Percentiles rank a stretch among this genome's conserved stretches.
phyloP scores from a whole-genome alignment of 208 protist species.

The Trypanosoma melophagium region DNA sequence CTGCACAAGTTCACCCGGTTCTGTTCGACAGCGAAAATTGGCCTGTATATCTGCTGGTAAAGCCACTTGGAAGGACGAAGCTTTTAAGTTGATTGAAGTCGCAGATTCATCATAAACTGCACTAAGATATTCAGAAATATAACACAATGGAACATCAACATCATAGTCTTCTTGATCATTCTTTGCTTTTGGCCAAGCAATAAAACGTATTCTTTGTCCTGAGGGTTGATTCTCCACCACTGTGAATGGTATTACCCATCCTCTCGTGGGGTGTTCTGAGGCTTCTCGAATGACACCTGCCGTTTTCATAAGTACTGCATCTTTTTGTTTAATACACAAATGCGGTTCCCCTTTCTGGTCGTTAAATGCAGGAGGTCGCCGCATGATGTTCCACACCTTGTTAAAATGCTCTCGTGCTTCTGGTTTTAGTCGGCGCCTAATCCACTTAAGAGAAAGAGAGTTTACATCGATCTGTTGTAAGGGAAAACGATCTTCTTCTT shows the following conservation, averaged over 20 bases:
- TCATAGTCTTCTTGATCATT: conserved; percentile 14
- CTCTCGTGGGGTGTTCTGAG: neutral
- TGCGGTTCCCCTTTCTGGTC: neutral
- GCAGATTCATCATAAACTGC: conserved; percentile 9
- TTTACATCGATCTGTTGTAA: conserved; percentile 4
- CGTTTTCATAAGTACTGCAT: neutral
- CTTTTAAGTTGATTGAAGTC: neutral
- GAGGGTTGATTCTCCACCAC: conserved; percentile 10
- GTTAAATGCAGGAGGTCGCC: neutral
- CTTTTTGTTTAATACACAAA: neutral
- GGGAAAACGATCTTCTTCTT: neutral
- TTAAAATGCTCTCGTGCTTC: neutral
- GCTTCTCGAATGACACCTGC: conserved; percentile 4
- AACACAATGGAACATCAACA: neutral
- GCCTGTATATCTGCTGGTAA: neutral
- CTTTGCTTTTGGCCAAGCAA: conserved; percentile 15
- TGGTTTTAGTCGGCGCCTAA: neutral
- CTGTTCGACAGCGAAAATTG: conserved; percentile 11
- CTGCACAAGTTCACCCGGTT: conserved; percentile 3
- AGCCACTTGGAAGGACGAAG: neutral
- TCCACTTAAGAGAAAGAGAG: neutral
- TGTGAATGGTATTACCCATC: conserved; percentile 7
- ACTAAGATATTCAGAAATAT: conserved; percentile 4
- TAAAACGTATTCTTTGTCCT: neutral
- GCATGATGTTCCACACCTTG: neutral